These are phyloP conservation scores for Apiospora kogelbergensis DNA, from an alignment of 2,329 filamentous ascomycete species.

Conservation along the genomic window DNA sequence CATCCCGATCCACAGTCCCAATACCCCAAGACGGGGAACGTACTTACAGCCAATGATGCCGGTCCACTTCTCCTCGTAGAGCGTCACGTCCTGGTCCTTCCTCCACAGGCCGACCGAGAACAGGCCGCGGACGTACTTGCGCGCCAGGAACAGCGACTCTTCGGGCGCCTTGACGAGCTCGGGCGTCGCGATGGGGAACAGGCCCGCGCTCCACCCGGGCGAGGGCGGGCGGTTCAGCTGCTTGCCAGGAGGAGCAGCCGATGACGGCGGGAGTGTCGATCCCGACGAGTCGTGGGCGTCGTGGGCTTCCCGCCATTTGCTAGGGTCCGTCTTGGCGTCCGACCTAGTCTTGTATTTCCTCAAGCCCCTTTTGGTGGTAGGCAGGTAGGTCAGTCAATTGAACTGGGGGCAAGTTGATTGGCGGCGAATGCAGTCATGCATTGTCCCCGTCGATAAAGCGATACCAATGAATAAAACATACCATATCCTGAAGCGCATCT, in stretches of 20 bases:
- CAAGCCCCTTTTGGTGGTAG: conserved; percentile 32
- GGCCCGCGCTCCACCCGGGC: background rate
- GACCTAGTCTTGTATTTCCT: conserved; percentile 6
- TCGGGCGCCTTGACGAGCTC: background rate
- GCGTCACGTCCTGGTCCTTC: background rate
- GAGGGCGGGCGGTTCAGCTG: background rate
- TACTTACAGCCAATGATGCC: background rate
- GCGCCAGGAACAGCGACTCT: background rate
- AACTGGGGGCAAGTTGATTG: background rate
- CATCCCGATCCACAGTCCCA: no score
- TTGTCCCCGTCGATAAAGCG: background rate
- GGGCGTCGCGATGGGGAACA: conserved; percentile 1
- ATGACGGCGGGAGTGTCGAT: background rate
- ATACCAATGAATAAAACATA: background rate
- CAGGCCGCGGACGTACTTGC: conserved; percentile 7
- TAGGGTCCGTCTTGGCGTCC: conserved; percentile 7
- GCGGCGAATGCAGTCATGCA: no score
- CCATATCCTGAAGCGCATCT: conserved; percentile 7
- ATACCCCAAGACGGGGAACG: background rate
- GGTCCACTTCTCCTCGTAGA: background rate
- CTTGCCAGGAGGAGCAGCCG: background rate
- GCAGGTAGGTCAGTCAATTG: conserved; percentile 44
- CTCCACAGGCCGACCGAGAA: conserved; percentile 4
- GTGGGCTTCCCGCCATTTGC: background rate
- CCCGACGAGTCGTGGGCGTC: background rate